Conservation (phyloP, 2,329 filamentous ascomycete species). For the Aspergillus quadricinctus region DNA sequence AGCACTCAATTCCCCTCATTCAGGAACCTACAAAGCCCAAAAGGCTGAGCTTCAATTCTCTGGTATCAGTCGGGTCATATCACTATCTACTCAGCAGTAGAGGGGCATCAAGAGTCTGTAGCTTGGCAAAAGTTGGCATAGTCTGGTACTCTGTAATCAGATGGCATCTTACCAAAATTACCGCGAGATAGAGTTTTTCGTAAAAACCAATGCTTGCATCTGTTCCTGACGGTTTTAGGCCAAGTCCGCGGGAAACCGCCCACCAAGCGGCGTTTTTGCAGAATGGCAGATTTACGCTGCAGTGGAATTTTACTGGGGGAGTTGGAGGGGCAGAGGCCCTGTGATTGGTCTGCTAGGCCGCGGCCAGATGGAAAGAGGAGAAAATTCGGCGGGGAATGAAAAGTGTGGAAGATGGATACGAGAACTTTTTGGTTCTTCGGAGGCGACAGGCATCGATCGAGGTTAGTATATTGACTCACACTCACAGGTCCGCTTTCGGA, state of each 20-base stretch:
- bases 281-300: not conserved
- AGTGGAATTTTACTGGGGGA: constrained; percentile 1
- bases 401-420: not conserved
- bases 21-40: not conserved
- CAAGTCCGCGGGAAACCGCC: constrained; percentile 7
- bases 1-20: not conserved
- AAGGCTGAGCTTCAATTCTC: too few species aligned
- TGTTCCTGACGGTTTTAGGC: not conserved
- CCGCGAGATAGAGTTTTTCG: not conserved
- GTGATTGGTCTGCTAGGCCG: constrained; percentile 12
- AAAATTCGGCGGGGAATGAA: constrained; percentile 16
- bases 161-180: not conserved
- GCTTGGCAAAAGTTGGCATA: too few species aligned
- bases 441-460: constrained; percentile 1
- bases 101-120: too few species aligned
- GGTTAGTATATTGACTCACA: constrained; percentile 4
- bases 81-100: too few species aligned
- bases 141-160: too few species aligned
- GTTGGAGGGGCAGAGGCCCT: constrained; percentile 7
- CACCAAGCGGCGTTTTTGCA: not conserved
- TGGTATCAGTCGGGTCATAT: not conserved
- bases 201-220: not conserved
- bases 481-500: not conserved
- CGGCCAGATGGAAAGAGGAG: constrained; percentile 5
- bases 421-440: not conserved